Percentiles rank a stretch among this genome's conserved stretches.
phyloP scores from a whole-genome alignment of 2,329 filamentous ascomycete genomes.

The Drechslerella dactyloides region DNA sequence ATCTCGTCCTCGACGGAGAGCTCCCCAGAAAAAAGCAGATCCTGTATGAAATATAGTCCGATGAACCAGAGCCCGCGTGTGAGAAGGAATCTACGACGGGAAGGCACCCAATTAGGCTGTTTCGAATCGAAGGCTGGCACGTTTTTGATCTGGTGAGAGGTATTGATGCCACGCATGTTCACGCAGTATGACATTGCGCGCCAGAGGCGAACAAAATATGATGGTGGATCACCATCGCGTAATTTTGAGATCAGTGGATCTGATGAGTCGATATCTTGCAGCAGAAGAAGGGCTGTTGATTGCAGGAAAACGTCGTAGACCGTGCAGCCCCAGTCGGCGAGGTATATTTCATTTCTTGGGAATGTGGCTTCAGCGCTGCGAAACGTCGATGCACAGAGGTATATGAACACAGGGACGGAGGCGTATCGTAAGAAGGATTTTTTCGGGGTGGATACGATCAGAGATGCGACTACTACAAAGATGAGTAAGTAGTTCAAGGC shows the following conservation, averaged over 20 bases:
- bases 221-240: constrained; percentile 19
- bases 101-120: constrained; percentile 38
- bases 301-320: constrained; percentile 23
- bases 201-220: constrained; percentile 40
- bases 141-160: constrained; percentile 40
- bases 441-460: constrained; percentile 36
- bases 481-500: constrained; percentile 20
- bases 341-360: constrained; percentile 13
- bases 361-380: constrained; percentile 13
- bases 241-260: constrained; percentile 38
- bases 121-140: constrained; percentile 38
- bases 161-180: constrained; percentile 31
- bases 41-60: constrained; percentile 15
- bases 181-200: constrained; percentile 31
- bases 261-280: constrained; percentile 25
- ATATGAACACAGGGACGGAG: constrained; percentile 21
- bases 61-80: constrained; percentile 19
- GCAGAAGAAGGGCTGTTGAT: constrained; percentile 3
- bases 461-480: constrained; percentile 12
- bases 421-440: constrained; percentile 30
- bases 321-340: constrained; percentile 22
- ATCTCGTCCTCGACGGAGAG: constrained; percentile 15
- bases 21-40: constrained; percentile 21
- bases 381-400: constrained; percentile 19
- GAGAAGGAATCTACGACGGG: constrained; percentile 19